Percentiles rank a stretch among this genome's conserved stretches.
Evolutionary conservation across 2,329 filamentous ascomycete genomes (phyloP).

Genomic region (Aspergillus proliferans): DNA sequence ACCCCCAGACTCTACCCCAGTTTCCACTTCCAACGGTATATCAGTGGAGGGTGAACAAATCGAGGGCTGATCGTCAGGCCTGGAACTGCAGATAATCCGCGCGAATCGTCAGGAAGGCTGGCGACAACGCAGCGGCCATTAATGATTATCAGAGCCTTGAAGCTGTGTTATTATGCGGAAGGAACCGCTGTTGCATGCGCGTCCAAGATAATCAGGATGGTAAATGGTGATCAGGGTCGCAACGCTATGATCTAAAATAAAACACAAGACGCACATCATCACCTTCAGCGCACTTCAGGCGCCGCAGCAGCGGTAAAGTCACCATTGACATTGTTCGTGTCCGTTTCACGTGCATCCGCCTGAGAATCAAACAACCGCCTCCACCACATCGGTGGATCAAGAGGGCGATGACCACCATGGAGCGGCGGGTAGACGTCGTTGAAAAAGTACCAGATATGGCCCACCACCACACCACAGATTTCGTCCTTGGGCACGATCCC

Average conservation of each 20-base stretch:
- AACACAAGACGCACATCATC: background rate
- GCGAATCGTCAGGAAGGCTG: too few species aligned
- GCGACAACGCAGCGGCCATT: too few species aligned
- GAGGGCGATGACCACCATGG: conserved; percentile 73
- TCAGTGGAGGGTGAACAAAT: too few species aligned
- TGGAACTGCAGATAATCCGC: too few species aligned
- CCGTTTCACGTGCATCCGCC: conserved; percentile 13
- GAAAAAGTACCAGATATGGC: conserved; percentile 98
- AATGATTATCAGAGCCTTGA: too few species aligned
- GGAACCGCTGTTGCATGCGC: background rate
- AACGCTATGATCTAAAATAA: background rate
- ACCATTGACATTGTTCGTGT: conserved; percentile 23
- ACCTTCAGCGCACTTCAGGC: conserved; percentile 20
- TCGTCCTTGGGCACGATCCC: conserved; percentile 89
- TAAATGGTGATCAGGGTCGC: too few species aligned
- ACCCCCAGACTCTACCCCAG: too few species aligned
- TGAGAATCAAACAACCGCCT: conserved; percentile 65
- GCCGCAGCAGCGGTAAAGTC: conserved; percentile 30
- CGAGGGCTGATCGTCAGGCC: too few species aligned
- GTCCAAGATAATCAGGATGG: background rate
- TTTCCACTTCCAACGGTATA: too few species aligned
- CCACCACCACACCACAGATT: conserved; percentile 88
- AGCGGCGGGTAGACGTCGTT: conserved; percentile 91
- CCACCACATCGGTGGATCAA: conserved; percentile 91
- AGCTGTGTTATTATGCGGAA: too few species aligned